Base-by-base conservation (phyloP, 78 protist genomes). In the Anaeramoeba flamelloides region DNA sequence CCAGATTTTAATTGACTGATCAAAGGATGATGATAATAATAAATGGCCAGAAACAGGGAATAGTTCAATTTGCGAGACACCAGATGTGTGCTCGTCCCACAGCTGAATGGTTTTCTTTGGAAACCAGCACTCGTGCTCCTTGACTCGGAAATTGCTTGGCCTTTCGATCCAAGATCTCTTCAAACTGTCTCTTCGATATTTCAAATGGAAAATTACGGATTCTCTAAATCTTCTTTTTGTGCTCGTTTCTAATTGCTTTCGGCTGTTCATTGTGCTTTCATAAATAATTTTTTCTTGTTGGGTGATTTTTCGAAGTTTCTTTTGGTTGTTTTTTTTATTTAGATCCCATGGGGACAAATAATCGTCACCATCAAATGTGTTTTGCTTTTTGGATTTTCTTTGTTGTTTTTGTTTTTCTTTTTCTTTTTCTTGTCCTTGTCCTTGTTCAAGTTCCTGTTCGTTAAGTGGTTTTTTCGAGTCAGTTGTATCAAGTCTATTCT, bases 1-100 rank as follows among this genome's bases (percentile, higher is more conserved):
- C 94, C 94, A 94, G 39, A 94, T 78, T 85, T 89, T 32, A 17
- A 53, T 53, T 53, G 69, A 53, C 17, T 53, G 69, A 17, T 53
- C 69, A 17, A 53, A 53, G 17, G 34, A 26, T 26, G 34, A 8
- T 26, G 69, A 53, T 53, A 53, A 53, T 26, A 53, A 17, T 17
- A 53, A 17, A 53, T 53, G 69, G 17, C 69, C 69, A 26, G 69
- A 26, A 26, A 17, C 17, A 26, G 69, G 69, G 69, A 53, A 53
- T 53, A 53, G 17, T 17, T 8, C 8, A 17, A 53, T 53, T 53
- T 53, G 8, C 34, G 34, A 26, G 34, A 53, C 69, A 53, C 69
- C 69, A 26, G 34, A 17, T 26, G 69, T 53, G 17, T 53, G 69
- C 8, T 17, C 69, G 69, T 53, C 17, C 69, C 69, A 53, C 8